Evolutionary conservation across 768 basidiomycete genomes (phyloP).

Genomic region (Cystobasidium ongulense): DNA sequence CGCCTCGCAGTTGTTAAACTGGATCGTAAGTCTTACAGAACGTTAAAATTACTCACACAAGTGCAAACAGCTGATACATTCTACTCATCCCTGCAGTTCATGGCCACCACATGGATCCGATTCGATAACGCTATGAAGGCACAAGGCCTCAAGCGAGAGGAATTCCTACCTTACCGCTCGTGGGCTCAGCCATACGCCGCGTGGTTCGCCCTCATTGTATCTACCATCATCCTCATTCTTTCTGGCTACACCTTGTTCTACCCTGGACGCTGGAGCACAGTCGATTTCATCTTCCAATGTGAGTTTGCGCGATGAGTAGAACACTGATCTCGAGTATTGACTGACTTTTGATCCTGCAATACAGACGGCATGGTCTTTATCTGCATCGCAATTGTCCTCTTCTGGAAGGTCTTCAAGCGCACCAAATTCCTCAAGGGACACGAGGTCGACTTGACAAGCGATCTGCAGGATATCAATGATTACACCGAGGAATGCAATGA

Average conservation of each 20-base stretch:
- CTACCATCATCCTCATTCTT: constrained; percentile 25
- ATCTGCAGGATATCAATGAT: constrained; percentile 11
- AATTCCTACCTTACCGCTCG: constrained; percentile 31
- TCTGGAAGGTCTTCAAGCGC: constrained; percentile 28
- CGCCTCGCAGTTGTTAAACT: constrained; percentile 39
- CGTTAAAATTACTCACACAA: too few species aligned
- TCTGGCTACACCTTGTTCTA: constrained; percentile 24
- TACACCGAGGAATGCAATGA: constrained; percentile 14
- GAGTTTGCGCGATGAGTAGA: too few species aligned
- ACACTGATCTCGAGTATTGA: background rate
- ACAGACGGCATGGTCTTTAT: constrained; percentile 26
- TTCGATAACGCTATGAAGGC: constrained; percentile 39
- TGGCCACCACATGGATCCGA: constrained; percentile 36
- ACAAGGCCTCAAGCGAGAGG: constrained; percentile 35
- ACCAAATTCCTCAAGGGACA: background rate
- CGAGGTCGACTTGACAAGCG: constrained; percentile 9
- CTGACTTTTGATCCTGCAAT: background rate
- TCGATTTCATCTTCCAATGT: constrained; percentile 27
- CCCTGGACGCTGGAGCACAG: constrained; percentile 7
- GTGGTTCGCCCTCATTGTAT: constrained; percentile 23
- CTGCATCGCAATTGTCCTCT: constrained; percentile 3
- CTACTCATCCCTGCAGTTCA: constrained; percentile 2
- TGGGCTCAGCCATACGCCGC: constrained; percentile 31
- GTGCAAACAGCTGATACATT: too few species aligned
- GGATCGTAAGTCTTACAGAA: constrained; percentile 32